These are phyloP conservation scores for Starmera dryadoides DNA, from an alignment of 805 yeast genomes.

Conservation along the genomic window DNA sequence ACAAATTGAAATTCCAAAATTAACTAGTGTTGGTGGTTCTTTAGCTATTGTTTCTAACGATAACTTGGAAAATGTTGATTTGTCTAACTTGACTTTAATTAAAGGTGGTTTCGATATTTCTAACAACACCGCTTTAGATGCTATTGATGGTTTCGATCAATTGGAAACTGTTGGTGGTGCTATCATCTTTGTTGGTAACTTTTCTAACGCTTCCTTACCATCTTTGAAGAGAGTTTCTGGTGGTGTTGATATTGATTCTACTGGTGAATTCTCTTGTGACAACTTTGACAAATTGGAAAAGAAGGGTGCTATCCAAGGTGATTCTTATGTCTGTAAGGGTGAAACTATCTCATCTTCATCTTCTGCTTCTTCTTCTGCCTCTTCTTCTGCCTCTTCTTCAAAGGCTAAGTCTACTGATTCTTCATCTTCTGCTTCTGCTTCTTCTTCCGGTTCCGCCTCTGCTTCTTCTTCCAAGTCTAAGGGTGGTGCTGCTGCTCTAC, in stretches of 20 bases:
- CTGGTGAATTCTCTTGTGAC: conserved; percentile 75
- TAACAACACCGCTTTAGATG: conserved; percentile 68
- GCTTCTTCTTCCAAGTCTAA: conserved; percentile 16
- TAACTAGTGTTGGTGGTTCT: conserved; percentile 71
- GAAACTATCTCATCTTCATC: conserved; percentile 40
- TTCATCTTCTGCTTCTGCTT: conserved; percentile 10
- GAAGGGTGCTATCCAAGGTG: conserved; percentile 87
- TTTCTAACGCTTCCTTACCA: conserved; percentile 72
- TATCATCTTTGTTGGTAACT: conserved; percentile 70
- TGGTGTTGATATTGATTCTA: conserved; percentile 79
- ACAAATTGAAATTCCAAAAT: conserved; percentile 42
- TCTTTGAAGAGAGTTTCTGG: conserved; percentile 77
- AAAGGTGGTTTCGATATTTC: conserved; percentile 93
- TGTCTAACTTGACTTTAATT: conserved; percentile 61
- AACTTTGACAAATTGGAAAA: conserved; percentile 64
- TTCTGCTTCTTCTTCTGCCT: conserved; percentile 21
- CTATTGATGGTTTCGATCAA: conserved; percentile 66
- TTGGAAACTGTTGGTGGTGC: conserved; percentile 84
- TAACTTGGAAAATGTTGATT: conserved; percentile 59
- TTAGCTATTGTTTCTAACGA: conserved; percentile 70
- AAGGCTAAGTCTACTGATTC: conserved; percentile 36
- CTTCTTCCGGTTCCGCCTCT: conserved; percentile 4
- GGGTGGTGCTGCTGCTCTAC: conserved; percentile 35
- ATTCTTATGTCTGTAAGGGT: conserved; percentile 70
- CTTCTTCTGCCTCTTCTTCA: conserved; percentile 25